Base-by-base conservation (phyloP, 1,284 basidiomycete genomes). In the Heterobasidion irregulare region DNA sequence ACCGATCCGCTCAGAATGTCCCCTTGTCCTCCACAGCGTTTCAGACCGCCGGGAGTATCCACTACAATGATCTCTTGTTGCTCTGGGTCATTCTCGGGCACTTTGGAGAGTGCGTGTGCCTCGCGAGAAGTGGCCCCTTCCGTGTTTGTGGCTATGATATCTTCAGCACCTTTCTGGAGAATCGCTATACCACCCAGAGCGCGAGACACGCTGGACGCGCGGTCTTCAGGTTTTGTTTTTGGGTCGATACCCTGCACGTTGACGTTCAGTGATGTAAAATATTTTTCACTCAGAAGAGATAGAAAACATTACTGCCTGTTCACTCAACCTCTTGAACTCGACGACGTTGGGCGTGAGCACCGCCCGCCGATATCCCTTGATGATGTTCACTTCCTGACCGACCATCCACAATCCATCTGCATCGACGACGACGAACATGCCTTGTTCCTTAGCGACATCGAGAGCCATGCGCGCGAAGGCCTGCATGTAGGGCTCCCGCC, bases 21-120 rank as follows among this genome's bases (percentile, higher is more conserved):
- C 0, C 96, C 96, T 68, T 98, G 96, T 1, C 95, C 95, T 18
- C 96, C 96, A 63, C 94, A 95, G 53, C 96, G 78, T 72, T 97
- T 97, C 61, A 94, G 66, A 1, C 94, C 93, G 2, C 96, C 96
- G 54, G 81, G 73, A 0, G 77, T 72, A 59, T 90, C 84, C 34
- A 90, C 77, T 10, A 93, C 68, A 1, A 83, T 77, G 19, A 79
- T 50, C 53, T 73, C 67, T 46, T 78, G 82, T 53, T 65, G 68
- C 41, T 64, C 64, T 48, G 73, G 56, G 59, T 75, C 70, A 8
- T 50, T n/a, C 7, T 16, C 52, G 10, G 57, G 34, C 32, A 61
- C 44, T 33, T 61, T 53, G 12, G 59, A 62, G 5, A 47, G 43
- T 13, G 50, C 55, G 50, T 64, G 61, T 0, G 66, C 66, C 2